These are phyloP conservation scores for Yamadazyma sp. DNA, from an alignment of 1,139 yeast species.

Conservation along the genomic window DNA sequence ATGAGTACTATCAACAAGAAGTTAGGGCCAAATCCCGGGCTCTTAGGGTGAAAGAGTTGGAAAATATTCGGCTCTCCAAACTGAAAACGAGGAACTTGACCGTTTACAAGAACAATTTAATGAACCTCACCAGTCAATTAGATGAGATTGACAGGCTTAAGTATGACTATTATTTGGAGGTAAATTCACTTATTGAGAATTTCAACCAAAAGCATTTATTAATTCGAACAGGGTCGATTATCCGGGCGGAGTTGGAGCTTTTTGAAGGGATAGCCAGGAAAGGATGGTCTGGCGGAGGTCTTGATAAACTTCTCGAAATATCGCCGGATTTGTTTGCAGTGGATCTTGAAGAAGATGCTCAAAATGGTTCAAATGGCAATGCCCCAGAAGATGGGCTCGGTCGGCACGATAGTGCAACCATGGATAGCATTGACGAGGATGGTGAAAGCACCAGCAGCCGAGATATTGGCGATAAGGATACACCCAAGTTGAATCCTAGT, in stretches of 20 bases:
- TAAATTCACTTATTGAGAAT: constrained; percentile 50
- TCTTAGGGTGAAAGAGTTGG: constrained; percentile 56
- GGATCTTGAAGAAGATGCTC: constrained; percentile 17
- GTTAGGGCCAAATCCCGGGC: constrained; percentile 50
- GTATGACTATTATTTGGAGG: constrained; percentile 69
- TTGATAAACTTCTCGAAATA: constrained; percentile 61
- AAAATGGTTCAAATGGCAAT: neutral
- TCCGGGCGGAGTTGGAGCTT: constrained; percentile 78
- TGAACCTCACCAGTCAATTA: constrained; percentile 67
- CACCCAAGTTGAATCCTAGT: constrained; percentile 6
- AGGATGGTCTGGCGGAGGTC: constrained; percentile 86
- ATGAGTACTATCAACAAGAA: constrained; percentile 52
- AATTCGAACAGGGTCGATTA: constrained; percentile 58
- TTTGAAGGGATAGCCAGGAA: constrained; percentile 80
- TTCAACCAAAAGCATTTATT: constrained; percentile 51
- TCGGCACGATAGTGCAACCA: neutral
- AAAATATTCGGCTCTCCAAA: constrained; percentile 55
- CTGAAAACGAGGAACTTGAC: constrained; percentile 59
- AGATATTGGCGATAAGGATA: constrained; percentile 2
- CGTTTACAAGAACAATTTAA: constrained; percentile 62
- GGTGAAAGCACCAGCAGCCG: constrained; percentile 6
- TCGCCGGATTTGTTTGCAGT: constrained; percentile 54
- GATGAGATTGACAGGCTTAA: constrained; percentile 78
- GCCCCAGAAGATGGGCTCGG: neutral
- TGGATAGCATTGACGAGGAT: constrained; percentile 13